Evolutionary conservation across 495 filamentous ascomycete species (phyloP).

Genomic region (Penicillium arizonense): DNA sequence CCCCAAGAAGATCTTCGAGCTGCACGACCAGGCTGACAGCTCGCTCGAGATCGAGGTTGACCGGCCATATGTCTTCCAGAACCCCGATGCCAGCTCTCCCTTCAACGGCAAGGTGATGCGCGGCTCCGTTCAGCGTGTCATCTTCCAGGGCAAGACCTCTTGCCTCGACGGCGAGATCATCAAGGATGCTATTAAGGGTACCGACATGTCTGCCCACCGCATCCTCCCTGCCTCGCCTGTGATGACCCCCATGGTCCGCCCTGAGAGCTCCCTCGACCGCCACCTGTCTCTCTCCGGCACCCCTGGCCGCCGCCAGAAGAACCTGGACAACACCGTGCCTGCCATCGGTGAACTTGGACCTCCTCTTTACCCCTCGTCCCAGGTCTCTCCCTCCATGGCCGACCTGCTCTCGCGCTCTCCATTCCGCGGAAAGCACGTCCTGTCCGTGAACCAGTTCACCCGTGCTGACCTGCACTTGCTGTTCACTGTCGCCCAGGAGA

Average conservation of each 20-base stretch:
- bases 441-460: conserved; percentile 86
- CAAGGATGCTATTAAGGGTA: conserved; percentile 56
- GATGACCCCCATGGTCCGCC: conserved; percentile 41
- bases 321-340: conserved; percentile 26
- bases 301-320: conserved; percentile 30
- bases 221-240: conserved; percentile 56
- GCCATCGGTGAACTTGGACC: conserved; percentile 52
- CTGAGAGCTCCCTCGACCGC: conserved; percentile 47
- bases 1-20: conserved; percentile 81
- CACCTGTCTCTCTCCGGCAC: conserved; percentile 45
- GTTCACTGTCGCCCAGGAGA: conserved; percentile 95
- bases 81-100: conserved; percentile 64
- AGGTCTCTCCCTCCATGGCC: conserved; percentile 58
- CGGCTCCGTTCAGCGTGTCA: conserved; percentile 74
- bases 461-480: conserved; percentile 85
- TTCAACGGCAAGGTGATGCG: conserved; percentile 69
- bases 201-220: conserved; percentile 74
- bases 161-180: conserved; percentile 71
- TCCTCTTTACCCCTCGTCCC: conserved; percentile 44
- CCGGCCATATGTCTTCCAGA: conserved; percentile 60
- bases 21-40: conserved; percentile 77
- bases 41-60: conserved; percentile 74
- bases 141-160: conserved; percentile 72
- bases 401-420: conserved; percentile 74
- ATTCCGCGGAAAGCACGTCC: conserved; percentile 82